Conservation (phyloP, 495 filamentous ascomycete genomes). For the Penicillium bialowiezense region DNA sequence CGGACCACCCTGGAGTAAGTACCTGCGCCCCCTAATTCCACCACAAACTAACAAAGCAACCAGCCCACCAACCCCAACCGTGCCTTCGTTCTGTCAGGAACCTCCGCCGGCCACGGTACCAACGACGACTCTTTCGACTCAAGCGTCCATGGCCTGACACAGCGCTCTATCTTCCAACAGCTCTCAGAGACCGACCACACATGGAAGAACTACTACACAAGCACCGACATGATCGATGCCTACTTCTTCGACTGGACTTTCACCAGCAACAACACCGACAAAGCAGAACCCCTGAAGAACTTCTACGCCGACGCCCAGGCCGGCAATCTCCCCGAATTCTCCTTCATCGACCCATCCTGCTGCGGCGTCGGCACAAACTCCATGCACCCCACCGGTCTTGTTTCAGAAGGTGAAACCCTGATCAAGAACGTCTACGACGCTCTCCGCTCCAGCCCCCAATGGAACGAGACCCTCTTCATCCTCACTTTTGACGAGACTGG, state of each 20-base stretch:
- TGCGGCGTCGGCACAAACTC: conserved; percentile 44
- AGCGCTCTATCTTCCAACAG: conserved; percentile 48
- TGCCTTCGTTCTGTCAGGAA: conserved; percentile 43
- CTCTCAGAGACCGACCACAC: conserved; percentile 39
- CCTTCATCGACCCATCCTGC: conserved; percentile 52
- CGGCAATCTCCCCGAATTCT: conserved; percentile 43
- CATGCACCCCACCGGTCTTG: conserved; percentile 45
- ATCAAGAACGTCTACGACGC: conserved; percentile 52
- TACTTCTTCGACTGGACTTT: conserved; percentile 45
- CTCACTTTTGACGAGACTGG: conserved; percentile 51
- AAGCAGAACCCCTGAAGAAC: conserved; percentile 27
- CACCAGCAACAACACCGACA: conserved; percentile 28
- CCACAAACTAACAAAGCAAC: conserved; percentile 7
- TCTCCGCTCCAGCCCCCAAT: conserved; percentile 42
- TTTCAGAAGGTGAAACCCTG: conserved; percentile 46
- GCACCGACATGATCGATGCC: conserved; percentile 29
- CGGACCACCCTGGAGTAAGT: conserved; percentile 46
- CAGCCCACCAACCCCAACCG: conserved; percentile 51
- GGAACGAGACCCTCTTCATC: conserved; percentile 46
- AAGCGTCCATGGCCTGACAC: conserved; percentile 31
- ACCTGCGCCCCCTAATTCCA: neutral
- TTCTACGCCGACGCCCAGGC: conserved; percentile 38
- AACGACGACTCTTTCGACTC: conserved; percentile 42
- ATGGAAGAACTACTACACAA: conserved; percentile 52
- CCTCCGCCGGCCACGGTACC: conserved; percentile 43